phyloP scores from a whole-genome alignment of 148 eudicot species.

The Linanthus parryae region DNA sequence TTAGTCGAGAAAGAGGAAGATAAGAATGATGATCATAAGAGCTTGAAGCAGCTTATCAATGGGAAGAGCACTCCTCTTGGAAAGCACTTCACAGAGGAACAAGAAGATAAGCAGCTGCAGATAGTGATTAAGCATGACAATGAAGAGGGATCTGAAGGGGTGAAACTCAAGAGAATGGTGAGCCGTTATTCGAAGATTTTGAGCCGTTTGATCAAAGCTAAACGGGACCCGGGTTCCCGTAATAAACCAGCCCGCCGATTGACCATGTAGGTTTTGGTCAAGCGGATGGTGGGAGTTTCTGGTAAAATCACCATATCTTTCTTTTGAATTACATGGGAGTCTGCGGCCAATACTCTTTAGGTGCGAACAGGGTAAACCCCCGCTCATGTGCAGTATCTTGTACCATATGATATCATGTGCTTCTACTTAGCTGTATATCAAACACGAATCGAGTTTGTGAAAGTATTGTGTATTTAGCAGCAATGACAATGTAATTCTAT shows the following conservation, averaged over 20 bases:
- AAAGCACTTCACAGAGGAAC: constrained; percentile 16
- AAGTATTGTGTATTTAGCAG: no score
- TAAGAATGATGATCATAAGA: constrained; percentile 1
- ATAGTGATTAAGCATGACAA: constrained; percentile 16
- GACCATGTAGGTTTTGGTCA: not conserved
- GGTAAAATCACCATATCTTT: not conserved
- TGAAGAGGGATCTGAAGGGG: constrained; percentile 13
- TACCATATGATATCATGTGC: not conserved
- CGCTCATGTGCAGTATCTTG: not conserved
- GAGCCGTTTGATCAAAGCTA: constrained; percentile 31
- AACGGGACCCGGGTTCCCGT: constrained; percentile 10
- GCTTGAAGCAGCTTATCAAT: constrained; percentile 9
- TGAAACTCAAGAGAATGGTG: constrained; percentile 26
- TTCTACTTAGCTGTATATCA: not conserved
- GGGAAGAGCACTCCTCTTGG: constrained; percentile 4
- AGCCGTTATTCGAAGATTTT: constrained; percentile 20
- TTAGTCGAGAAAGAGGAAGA: not conserved
- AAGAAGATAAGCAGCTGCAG: constrained; percentile 25
- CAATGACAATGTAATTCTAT: no score
- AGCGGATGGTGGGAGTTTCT: not conserved
- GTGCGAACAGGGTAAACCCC: not conserved
- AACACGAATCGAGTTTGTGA: not conserved
- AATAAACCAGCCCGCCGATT: constrained; percentile 10
- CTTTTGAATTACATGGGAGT: not conserved
- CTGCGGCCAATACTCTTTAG: not conserved